Evolutionary conservation across 2,329 filamentous ascomycete genomes (phyloP).

Genomic region (Fusarium mangiferae): DNA sequence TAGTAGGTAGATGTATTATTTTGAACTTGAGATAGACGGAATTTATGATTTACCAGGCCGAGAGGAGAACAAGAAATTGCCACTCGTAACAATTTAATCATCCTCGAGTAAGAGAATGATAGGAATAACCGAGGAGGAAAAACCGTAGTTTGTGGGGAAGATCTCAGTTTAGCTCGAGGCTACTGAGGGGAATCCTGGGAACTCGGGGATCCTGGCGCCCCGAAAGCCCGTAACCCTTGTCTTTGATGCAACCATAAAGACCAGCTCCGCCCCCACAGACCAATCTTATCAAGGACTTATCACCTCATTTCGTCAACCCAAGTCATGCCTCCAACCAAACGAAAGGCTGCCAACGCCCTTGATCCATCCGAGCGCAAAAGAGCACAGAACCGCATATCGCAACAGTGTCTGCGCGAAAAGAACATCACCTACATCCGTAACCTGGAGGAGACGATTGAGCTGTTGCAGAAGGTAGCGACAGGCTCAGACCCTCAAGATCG

Average conservation of each 20-base stretch:
- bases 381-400: neutral
- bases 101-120: neutral
- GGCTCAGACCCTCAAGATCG: neutral
- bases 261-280: neutral
- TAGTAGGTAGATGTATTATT: neutral
- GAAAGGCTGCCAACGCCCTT: neutral
- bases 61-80: neutral
- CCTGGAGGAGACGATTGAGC: neutral
- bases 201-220: neutral
- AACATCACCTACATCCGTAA: neutral
- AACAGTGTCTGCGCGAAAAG: neutral
- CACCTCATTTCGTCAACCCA: neutral
- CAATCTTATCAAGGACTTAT: neutral
- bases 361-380: neutral
- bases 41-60: no score
- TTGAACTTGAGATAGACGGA: fast-evolving
- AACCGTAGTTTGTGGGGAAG: neutral
- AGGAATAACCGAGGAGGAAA: neutral
- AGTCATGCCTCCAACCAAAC: neutral
- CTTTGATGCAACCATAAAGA: neutral
- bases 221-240: neutral
- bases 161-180: neutral
- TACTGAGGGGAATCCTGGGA: neutral
- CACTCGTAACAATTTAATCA: fast-evolving
- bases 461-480: neutral